A percentile compares a stretch with the other conserved stretches of the same genome.
phyloP scores from a whole-genome alignment of 306 rosid species.

The Pyrus betulifolia region DNA sequence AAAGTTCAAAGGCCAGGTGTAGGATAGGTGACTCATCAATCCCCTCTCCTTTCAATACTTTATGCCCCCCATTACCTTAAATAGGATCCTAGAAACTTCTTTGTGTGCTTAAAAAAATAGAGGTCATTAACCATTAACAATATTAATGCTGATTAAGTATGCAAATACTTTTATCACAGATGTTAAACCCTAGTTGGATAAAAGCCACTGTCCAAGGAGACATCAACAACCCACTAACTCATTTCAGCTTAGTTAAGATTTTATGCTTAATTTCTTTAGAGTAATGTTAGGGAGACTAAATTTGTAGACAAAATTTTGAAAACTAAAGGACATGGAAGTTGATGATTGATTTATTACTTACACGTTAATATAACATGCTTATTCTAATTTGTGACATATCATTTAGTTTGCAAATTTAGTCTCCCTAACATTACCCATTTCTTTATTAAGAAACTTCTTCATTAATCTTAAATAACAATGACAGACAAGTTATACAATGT shows the following conservation, averaged over 20 bases:
- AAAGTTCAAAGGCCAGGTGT: conserved; percentile 32
- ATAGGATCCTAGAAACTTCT: conserved; percentile 30
- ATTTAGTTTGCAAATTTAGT: too few relatives aligned
- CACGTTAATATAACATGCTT: too few relatives aligned
- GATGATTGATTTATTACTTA: too few relatives aligned
- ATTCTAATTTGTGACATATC: too few relatives aligned
- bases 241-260: conserved; percentile 10
- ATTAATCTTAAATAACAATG: background rate
- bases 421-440: too few relatives aligned
- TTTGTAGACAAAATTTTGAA: too few relatives aligned
- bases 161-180: conserved; percentile 21
- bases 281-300: too few relatives aligned
- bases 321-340: too few relatives aligned
- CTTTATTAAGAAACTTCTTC: background rate
- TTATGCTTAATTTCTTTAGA: background rate
- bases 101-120: background rate
- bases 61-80: conserved; percentile 38
- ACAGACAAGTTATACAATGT: background rate
- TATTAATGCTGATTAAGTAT: background rate
- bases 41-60: background rate
- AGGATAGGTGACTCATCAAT: conserved; percentile 28
- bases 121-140: conserved; percentile 19
- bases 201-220: conserved; percentile 32
- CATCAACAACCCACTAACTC: conserved; percentile 36
- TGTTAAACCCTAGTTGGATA: conserved; percentile 26